Evolutionary conservation across 2,329 filamentous ascomycete genomes (phyloP).

Genomic region (Pestalotiopsis sp.): DNA sequence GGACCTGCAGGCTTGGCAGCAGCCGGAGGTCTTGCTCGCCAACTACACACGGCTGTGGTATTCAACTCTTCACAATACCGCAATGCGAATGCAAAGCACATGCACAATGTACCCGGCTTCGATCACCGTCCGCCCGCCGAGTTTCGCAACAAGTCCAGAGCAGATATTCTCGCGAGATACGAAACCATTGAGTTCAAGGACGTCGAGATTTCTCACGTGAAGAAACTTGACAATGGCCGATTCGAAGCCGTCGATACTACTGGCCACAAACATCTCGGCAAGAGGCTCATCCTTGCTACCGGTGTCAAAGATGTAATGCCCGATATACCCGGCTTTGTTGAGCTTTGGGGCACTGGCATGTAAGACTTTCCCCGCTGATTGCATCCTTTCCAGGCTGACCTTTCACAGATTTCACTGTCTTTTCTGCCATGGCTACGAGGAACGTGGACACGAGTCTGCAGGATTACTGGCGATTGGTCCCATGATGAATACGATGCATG

Average conservation of each 20-base stretch:
- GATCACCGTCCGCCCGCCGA: constrained; percentile 13
- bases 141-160: not conserved
- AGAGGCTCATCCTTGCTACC: constrained; percentile 13
- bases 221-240: not conserved
- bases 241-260: constrained; percentile 10
- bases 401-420: constrained; percentile 12
- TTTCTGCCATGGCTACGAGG: constrained; percentile 14
- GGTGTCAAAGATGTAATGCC: constrained; percentile 14
- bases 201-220: not conserved
- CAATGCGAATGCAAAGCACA: constrained; percentile 6
- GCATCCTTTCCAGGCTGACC: not conserved
- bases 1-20: constrained; percentile 14
- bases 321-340: constrained; percentile 7
- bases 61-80: constrained; percentile 14
- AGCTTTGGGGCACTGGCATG: constrained; percentile 13
- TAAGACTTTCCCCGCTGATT: not conserved
- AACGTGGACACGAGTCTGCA: constrained; percentile 30
- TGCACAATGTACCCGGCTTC: constrained; percentile 16
- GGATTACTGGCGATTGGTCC: constrained; percentile 49
- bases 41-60: constrained; percentile 7
- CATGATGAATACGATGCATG: constrained; percentile 31
- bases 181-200: constrained; percentile 4
- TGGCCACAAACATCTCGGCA: not conserved
- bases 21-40: constrained; percentile 9
- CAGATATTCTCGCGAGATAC: constrained; percentile 10